Evolutionary conservation across 305 asterid genomes (phyloP).

Genomic region (Plantago lanceolata): DNA sequence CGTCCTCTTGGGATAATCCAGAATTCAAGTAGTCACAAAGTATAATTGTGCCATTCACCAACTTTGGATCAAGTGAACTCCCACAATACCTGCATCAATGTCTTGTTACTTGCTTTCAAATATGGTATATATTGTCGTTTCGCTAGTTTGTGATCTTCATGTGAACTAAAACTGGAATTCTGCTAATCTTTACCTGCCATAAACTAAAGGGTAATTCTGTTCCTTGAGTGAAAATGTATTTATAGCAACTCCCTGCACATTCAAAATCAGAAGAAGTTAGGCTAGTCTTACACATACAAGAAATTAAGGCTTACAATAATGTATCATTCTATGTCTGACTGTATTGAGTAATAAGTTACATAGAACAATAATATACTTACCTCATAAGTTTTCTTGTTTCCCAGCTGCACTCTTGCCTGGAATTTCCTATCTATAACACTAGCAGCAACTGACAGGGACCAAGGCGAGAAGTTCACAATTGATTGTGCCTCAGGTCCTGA

Average conservation of each 20-base stretch:
- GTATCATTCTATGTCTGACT: too few species aligned
- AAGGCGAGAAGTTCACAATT: slow-evolving; percentile 47
- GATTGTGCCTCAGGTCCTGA: slow-evolving; percentile 40
- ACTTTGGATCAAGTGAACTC: slow-evolving; percentile 36
- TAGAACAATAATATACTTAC: slow-evolving; percentile 27
- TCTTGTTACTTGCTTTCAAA: neutral
- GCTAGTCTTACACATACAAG: neutral
- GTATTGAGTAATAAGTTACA: too few species aligned
- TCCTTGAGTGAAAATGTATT: slow-evolving; percentile 42
- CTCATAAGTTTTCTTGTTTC: slow-evolving; percentile 37
- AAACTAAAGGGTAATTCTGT: slow-evolving; percentile 41
- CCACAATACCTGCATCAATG: slow-evolving; percentile 38
- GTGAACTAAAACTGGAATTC: neutral
- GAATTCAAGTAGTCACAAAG: slow-evolving; percentile 38
- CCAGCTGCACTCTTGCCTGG: slow-evolving; percentile 35
- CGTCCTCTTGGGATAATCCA: slow-evolving; percentile 21
- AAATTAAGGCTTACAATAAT: too few species aligned
- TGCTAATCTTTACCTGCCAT: slow-evolving; percentile 37
- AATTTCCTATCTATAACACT: slow-evolving; percentile 54
- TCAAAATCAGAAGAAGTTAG: slow-evolving; percentile 9
- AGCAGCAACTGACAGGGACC: slow-evolving; percentile 70
- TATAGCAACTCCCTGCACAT: slow-evolving; percentile 39
- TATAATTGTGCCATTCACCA: slow-evolving; percentile 45
- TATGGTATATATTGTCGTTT: slow-evolving; percentile 15
- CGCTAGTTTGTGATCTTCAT: neutral